phyloP scores from a whole-genome alignment of 441 rosid species.

The Pelargonium cotyledonis region DNA sequence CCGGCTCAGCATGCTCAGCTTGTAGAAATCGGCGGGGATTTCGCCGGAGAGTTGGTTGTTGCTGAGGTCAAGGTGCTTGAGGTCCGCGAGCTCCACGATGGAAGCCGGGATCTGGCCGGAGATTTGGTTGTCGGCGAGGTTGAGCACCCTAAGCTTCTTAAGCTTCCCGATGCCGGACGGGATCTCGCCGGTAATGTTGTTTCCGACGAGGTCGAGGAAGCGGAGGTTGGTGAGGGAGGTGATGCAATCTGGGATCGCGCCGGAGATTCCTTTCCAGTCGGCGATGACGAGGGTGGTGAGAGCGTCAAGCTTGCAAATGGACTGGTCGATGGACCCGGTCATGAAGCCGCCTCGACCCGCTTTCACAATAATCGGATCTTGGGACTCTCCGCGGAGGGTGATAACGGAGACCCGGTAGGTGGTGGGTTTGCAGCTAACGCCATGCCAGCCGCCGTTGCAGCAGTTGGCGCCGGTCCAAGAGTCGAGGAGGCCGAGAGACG shows the following conservation, averaged over 20 bases:
- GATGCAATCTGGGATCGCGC: slow-evolving; percentile 57
- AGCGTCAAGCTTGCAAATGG: slow-evolving; percentile 55
- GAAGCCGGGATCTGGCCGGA: slow-evolving; percentile 54
- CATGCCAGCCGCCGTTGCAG: slow-evolving; percentile 69
- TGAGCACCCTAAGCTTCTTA: slow-evolving; percentile 41
- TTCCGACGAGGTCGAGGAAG: slow-evolving; percentile 68
- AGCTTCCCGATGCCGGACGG: slow-evolving; percentile 51
- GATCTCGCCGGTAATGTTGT: slow-evolving; percentile 47
- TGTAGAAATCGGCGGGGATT: slow-evolving; percentile 58
- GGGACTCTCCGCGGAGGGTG: slow-evolving; percentile 84
- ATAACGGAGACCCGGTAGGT: slow-evolving; percentile 60
- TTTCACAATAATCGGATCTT: slow-evolving; percentile 65
- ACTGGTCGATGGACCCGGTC: slow-evolving; percentile 68
- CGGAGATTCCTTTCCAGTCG: slow-evolving; percentile 68
- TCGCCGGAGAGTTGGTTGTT: slow-evolving; percentile 46
- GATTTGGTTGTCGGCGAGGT: slow-evolving; percentile 56
- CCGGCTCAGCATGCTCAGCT: slow-evolving; percentile 69
- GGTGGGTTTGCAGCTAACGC: slow-evolving; percentile 74
- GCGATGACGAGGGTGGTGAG: slow-evolving; percentile 52
- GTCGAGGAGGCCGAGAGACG: slow-evolving; percentile 61
- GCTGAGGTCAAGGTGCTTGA: slow-evolving; percentile 56
- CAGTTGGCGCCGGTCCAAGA: slow-evolving; percentile 64
- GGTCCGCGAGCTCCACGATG: slow-evolving; percentile 36
- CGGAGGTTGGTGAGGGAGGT: slow-evolving; percentile 54
- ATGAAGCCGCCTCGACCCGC: slow-evolving; percentile 64